phyloP scores from a whole-genome alignment of 768 basidiomycete species.

The Termitomyces sp. region DNA sequence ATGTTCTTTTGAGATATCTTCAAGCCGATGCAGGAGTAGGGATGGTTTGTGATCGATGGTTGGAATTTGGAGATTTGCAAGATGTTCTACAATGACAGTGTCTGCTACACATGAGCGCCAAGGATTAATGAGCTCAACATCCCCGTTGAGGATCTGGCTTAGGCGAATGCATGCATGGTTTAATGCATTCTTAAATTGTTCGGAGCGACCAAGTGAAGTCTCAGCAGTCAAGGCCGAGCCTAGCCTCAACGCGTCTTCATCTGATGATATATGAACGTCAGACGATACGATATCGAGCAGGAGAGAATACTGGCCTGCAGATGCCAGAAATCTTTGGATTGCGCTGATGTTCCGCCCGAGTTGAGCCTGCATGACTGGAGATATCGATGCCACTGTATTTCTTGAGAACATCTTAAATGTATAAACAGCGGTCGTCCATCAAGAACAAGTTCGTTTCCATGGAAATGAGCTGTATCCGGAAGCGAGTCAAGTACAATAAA shows the following conservation, averaged over 20 bases:
- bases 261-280: not conserved
- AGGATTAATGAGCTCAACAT: not conserved
- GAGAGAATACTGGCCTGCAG: too few relatives aligned
- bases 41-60: not conserved
- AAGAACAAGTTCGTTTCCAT: too few relatives aligned
- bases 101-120: not conserved
- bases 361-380: not conserved
- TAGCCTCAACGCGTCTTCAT: not conserved
- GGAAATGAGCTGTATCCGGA: too few relatives aligned
- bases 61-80: not conserved
- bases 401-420: too few relatives aligned
- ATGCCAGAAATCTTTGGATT: not conserved
- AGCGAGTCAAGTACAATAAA: too few relatives aligned
- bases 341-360: not conserved
- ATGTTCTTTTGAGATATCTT: not conserved
- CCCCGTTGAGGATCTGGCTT: not conserved
- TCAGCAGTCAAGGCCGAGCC: not conserved
- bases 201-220: not conserved
- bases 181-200: not conserved
- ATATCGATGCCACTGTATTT: not conserved
- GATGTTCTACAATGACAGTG: not conserved
- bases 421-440: too few relatives aligned
- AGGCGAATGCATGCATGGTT: not conserved
- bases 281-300: not conserved
- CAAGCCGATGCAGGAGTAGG: not conserved